Conservation (phyloP, 2,329 filamentous ascomycete genomes). For the Huntiella moniliformis region DNA sequence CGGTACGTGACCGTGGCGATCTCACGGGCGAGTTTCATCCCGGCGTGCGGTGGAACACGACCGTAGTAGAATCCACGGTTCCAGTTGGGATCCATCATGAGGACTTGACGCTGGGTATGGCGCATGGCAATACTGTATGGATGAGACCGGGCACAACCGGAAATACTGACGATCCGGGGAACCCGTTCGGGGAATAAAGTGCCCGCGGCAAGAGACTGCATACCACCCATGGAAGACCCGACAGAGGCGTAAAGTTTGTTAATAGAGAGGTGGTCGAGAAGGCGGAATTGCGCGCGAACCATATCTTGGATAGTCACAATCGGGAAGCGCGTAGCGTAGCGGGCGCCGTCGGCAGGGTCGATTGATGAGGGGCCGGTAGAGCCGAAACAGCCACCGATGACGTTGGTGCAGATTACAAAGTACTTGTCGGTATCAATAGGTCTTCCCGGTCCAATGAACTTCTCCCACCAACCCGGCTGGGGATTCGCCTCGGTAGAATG, state of each 20-base stretch:
- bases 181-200: constrained; percentile 69
- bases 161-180: constrained; percentile 68
- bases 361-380: constrained; percentile 79
- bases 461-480: constrained; percentile 95
- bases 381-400: constrained; percentile 87
- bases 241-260: constrained; percentile 74
- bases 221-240: constrained; percentile 93
- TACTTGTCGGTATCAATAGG: constrained; percentile 83
- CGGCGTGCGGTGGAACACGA: constrained; percentile 71
- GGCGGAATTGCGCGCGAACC: constrained; percentile 84
- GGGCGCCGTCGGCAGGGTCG: constrained; percentile 72
- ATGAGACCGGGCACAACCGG: constrained; percentile 82
- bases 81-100: constrained; percentile 99
- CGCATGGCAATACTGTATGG: constrained; percentile 98
- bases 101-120: constrained; percentile 87
- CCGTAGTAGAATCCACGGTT: constrained; percentile 88
- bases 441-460: constrained; percentile 77
- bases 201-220: constrained; percentile 84
- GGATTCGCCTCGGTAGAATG: constrained; percentile 77
- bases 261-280: constrained; percentile 65
- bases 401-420: constrained; percentile 90
- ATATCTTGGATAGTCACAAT: constrained; percentile 94
- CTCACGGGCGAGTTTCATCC: constrained; percentile 94
- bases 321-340: constrained; percentile 86
- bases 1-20: constrained; percentile 97